These are phyloP conservation scores for Penicillium lagena DNA, from an alignment of 495 filamentous ascomycete species.

Conservation along the genomic window DNA sequence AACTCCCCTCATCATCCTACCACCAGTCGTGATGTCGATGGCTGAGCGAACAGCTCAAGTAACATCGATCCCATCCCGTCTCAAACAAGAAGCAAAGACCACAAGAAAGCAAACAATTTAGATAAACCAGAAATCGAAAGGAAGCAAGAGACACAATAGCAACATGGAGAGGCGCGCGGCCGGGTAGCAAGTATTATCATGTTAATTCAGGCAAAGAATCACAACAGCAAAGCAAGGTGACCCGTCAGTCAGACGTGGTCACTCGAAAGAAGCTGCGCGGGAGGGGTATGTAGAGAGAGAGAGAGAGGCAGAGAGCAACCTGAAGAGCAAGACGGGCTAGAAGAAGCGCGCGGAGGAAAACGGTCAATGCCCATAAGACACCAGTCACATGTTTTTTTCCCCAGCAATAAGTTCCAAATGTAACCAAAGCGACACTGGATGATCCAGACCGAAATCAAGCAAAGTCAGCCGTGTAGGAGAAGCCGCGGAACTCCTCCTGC, in stretches of 20 bases:
- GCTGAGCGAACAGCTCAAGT: neutral
- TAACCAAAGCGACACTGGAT: slow-evolving; percentile 2
- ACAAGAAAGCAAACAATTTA: slow-evolving; percentile 17
- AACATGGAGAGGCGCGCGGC: too few relatives aligned
- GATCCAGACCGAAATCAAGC: slow-evolving; percentile 22
- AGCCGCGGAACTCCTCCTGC: slow-evolving; percentile 99
- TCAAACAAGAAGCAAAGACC: slow-evolving; percentile 2
- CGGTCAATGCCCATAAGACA: neutral
- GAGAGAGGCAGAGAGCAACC: too few relatives aligned
- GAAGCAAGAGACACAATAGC: slow-evolving; percentile 9
- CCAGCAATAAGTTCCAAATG: slow-evolving; percentile 4
- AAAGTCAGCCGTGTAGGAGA: slow-evolving; percentile 88
- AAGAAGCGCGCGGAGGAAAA: slow-evolving; percentile 4
- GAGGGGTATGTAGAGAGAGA: too few relatives aligned
- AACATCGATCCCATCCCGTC: slow-evolving; percentile 1
- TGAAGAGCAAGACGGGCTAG: slow-evolving; percentile 1
- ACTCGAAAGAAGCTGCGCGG: too few relatives aligned
- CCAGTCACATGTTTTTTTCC: too few relatives aligned
- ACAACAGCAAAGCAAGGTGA: slow-evolving; percentile 1
- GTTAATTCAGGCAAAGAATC: slow-evolving; percentile 16
- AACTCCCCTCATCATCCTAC: neutral
- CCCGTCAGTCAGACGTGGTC: too few relatives aligned
- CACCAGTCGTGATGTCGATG: neutral
- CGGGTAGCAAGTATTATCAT: slow-evolving; percentile 5
- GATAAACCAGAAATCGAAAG: slow-evolving; percentile 10